Base-by-base conservation (phyloP, 2,329 filamentous ascomycete species). In the Trichoderma citrinoviride region DNA sequence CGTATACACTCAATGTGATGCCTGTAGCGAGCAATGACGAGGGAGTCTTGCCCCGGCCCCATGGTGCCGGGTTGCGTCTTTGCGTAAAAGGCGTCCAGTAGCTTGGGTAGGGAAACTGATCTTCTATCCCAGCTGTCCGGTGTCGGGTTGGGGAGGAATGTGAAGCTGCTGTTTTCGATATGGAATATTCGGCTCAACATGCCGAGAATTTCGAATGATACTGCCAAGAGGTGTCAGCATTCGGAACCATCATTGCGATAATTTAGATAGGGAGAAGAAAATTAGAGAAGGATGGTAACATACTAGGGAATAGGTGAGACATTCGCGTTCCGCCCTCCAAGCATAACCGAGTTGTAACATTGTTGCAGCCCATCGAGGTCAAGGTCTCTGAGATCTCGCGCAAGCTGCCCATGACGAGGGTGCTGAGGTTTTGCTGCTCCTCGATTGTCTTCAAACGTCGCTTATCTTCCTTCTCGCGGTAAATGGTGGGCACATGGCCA, bases 131-230 rank as follows among this genome's bases (percentile, higher is more conserved):
- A 87, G n/a, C 73, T 74, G 61, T 83, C 82, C 1, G 78, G 76
- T 0, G 84, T 87, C 0, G 85, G 85, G 66, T 87, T 87, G 0
- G 85, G 85, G 1, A 87, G 76, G 71, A 81, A 80, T 1, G 82
- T 82, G 67, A 83, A 87, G 64, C 76, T 78, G 55, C 77, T 84
- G 52, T 81, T 73, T 6, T 76, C 75, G 23, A 85, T 80, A 60
- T 85, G 82, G 23, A 85, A 75, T 0, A 78, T 79, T 27, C 78
- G 77, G 50, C 80, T 79, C 1, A 87, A 73, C 84, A 87, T 87
- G n/a, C 83, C 85, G 2, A 85, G 71, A 0, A 87, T 77, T 69
- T 87, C 85, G 57, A 87, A 87, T 0, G 82, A 79, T 0, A 87
- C 84, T 85, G 52, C 8, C 19, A 5, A 14, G 3, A 12, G 5